Evolutionary conservation across 192 early-diverging fungal genomes (phyloP).

Genomic region (Backusella macrospora): DNA sequence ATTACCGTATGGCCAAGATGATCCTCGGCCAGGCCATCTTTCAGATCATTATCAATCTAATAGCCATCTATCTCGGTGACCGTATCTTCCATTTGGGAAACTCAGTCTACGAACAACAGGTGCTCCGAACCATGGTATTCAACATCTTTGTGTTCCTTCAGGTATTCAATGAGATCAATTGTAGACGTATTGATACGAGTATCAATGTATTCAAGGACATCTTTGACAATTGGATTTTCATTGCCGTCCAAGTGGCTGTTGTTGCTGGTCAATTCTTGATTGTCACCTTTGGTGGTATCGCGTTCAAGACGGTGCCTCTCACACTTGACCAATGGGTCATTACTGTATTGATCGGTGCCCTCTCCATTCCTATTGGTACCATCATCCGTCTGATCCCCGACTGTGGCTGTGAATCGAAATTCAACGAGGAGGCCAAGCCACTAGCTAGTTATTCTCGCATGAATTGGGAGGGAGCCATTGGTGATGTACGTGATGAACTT

Average conservation of each 20-base stretch:
- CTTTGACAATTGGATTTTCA: constrained; percentile 77
- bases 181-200: constrained; percentile 74
- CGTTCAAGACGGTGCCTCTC: constrained; percentile 82
- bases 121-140: constrained; percentile 81
- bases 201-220: constrained; percentile 91
- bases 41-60: constrained; percentile 80
- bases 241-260: constrained; percentile 73
- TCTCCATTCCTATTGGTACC: constrained; percentile 81
- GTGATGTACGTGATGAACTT: constrained; percentile 36
- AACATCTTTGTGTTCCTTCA: constrained; percentile 94
- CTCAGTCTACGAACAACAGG: constrained; percentile 42
- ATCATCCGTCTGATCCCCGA: constrained; percentile 82
- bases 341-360: constrained; percentile 75
- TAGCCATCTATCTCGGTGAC: constrained; percentile 58
- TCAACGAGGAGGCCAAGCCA: constrained; percentile 43
- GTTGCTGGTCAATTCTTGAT: constrained; percentile 80
- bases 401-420: constrained; percentile 40
- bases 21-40: constrained; percentile 87
- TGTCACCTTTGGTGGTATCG: constrained; percentile 83
- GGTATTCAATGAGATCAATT: constrained; percentile 95
- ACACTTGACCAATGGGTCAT: constrained; percentile 71
- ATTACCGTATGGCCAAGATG: constrained; percentile 87
- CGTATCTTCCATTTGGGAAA: constrained; percentile 62
- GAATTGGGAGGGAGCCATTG: constrained; percentile 43
- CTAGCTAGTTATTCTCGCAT: constrained; percentile 39